phyloP scores from a whole-genome alignment of 2,329 filamentous ascomycete genomes.

The Stachybotrys chlorohalonatus region DNA sequence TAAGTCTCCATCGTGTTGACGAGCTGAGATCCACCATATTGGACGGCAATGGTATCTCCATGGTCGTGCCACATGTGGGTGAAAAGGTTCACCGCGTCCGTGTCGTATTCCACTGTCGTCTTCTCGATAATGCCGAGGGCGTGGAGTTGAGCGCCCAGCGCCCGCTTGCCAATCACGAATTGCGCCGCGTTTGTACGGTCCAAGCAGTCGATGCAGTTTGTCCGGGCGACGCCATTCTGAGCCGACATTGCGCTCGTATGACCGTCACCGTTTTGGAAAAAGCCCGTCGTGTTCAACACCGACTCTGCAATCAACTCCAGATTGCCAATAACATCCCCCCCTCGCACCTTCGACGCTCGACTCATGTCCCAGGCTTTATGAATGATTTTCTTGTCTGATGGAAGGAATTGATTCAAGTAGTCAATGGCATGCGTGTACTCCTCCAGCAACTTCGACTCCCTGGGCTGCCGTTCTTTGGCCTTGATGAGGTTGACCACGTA shows the following conservation, averaged over 20 bases:
- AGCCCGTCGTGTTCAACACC: slow-evolving; percentile 76
- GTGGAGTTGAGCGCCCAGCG: slow-evolving; percentile 84
- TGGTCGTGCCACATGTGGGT: slow-evolving; percentile 99
- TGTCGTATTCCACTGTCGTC: slow-evolving; percentile 80
- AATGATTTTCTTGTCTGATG: slow-evolving; percentile 73
- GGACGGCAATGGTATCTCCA: slow-evolving; percentile 93
- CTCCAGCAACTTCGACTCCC: slow-evolving; percentile 82
- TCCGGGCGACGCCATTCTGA: slow-evolving; percentile 88
- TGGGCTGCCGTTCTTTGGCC: slow-evolving; percentile 72
- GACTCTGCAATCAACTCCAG: slow-evolving; percentile 85
- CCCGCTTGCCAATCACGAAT: slow-evolving; percentile 93
- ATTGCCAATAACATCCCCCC: slow-evolving; percentile 89
- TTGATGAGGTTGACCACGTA: slow-evolving; percentile 92
- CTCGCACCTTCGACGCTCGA: slow-evolving; percentile 80
- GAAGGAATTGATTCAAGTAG: slow-evolving; percentile 92
- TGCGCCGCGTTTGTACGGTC: slow-evolving; percentile 96
- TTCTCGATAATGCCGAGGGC: slow-evolving; percentile 79
- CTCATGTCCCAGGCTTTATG: slow-evolving; percentile 99
- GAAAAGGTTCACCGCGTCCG: slow-evolving; percentile 90
- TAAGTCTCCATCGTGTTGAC: slow-evolving; percentile 99
- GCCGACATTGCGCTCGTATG: slow-evolving; percentile 53
- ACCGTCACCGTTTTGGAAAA: slow-evolving; percentile 87
- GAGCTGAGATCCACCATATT: slow-evolving; percentile 93
- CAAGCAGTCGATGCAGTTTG: slow-evolving; percentile 96
- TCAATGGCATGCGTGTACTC: slow-evolving; percentile 82